Evolutionary conservation across 371 early-diverging fungal genomes (phyloP).

Genomic region (Mortierella sp.): DNA sequence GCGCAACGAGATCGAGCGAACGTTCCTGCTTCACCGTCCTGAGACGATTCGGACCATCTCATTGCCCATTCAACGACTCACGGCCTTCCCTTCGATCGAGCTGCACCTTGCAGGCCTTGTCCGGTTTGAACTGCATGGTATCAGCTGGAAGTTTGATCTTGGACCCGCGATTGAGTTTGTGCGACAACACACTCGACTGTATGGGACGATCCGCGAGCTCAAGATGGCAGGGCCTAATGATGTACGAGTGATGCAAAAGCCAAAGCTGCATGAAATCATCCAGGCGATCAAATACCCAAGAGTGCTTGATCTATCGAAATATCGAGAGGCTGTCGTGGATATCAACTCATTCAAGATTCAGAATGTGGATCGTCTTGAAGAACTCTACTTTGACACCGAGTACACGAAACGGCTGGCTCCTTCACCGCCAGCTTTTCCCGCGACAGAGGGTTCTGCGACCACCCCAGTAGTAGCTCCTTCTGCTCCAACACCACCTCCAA

Average conservation of each 20-base stretch:
- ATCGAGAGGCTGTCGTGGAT: slow-evolving; percentile 35
- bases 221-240: slow-evolving; percentile 43
- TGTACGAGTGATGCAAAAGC: slow-evolving; percentile 22
- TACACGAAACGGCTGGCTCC: slow-evolving; percentile 10
- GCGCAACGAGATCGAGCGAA: slow-evolving; percentile 38
- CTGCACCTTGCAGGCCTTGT: slow-evolving; percentile 17
- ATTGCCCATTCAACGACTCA: slow-evolving; percentile 29
- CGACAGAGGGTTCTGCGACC: neutral
- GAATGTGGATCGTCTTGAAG: slow-evolving; percentile 11
- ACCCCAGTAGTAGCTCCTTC: neutral
- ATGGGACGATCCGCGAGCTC: slow-evolving; percentile 36
- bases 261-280: slow-evolving; percentile 14
- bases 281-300: slow-evolving; percentile 22
- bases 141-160: slow-evolving; percentile 36
- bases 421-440: neutral
- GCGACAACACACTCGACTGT: slow-evolving; percentile 13
- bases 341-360: slow-evolving; percentile 37
- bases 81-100: slow-evolving; percentile 12
- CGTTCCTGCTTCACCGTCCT: slow-evolving; percentile 27
- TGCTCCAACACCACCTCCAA: slow-evolving; percentile 7
- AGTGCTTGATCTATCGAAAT: slow-evolving; percentile 34
- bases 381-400: slow-evolving; percentile 29
- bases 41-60: slow-evolving; percentile 21
- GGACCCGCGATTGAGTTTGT: slow-evolving; percentile 23
- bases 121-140: slow-evolving; percentile 36